Evolutionary conservation across 169 alveolate genomes (phyloP).

Genomic region (Theileria parva): DNA sequence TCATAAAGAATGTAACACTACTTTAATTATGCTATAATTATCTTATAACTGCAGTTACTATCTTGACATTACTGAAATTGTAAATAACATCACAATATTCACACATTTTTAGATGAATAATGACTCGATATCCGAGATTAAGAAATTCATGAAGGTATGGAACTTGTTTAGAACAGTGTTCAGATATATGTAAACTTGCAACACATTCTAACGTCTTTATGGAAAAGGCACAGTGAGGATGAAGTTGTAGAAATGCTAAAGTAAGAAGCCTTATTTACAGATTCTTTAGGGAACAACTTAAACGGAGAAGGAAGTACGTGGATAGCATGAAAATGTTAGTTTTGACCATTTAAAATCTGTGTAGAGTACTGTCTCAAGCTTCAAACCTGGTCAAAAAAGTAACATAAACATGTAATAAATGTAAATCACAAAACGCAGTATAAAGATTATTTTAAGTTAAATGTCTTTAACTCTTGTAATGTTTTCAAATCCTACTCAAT

Average conservation of each 20-base stretch:
- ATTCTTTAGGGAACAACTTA: conserved; percentile 58
- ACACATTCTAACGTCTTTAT: conserved; percentile 62
- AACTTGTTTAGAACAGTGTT: conserved; percentile 19
- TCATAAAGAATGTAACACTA: conserved; percentile 32
- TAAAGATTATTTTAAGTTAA: not conserved
- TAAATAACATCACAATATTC: not conserved
- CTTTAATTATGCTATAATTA: not conserved
- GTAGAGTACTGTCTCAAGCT: conserved; percentile 43
- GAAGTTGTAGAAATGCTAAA: conserved; percentile 62
- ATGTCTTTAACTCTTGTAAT: not conserved
- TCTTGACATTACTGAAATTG: not conserved
- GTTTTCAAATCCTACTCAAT: not conserved
- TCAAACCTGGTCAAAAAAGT: conserved; percentile 13
- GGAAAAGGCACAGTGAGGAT: conserved; percentile 61
- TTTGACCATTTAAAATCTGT: conserved; percentile 14
- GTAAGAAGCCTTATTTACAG: not conserved
- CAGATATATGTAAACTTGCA: conserved; percentile 71
- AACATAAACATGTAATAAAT: not conserved
- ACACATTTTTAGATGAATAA: conserved; percentile 41
- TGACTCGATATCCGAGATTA: conserved; percentile 60
- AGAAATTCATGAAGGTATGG: conserved; percentile 50
- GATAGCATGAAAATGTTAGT: conserved; percentile 74
- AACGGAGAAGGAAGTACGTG: conserved; percentile 68
- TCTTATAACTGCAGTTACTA: conserved; percentile 6
- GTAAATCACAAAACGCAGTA: not conserved